These are phyloP conservation scores for Malus hybrid DNA, from an alignment of 331 rosid genomes.

Conservation along the genomic window DNA sequence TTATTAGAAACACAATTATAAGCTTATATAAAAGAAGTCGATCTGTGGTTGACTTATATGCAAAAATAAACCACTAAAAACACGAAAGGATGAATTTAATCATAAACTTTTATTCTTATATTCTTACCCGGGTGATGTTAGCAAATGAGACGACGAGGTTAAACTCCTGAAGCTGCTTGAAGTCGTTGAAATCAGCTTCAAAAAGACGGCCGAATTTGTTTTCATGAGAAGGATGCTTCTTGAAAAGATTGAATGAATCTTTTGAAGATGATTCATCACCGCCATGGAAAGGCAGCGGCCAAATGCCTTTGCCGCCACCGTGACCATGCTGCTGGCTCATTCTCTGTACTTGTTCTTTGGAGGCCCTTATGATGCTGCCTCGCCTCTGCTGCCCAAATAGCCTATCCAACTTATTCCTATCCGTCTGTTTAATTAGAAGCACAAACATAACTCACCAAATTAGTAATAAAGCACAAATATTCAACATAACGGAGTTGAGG, in stretches of 20 bases:
- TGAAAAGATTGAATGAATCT: constrained; percentile 41
- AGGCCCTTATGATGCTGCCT: constrained; percentile 44
- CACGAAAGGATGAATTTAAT: too few relatives aligned
- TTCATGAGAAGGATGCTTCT: constrained; percentile 22
- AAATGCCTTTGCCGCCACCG: constrained; percentile 13
- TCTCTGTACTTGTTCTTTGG: constrained; percentile 29
- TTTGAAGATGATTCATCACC: constrained; percentile 8
- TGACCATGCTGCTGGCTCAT: constrained; percentile 22
- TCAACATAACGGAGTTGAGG: too few relatives aligned
- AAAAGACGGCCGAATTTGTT: constrained; percentile 48
- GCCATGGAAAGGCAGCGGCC: constrained; percentile 28
- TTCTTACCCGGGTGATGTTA: constrained; percentile 28
- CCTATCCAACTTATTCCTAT: constrained; percentile 24
- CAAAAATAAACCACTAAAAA: too few relatives aligned
- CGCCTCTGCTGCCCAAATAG: constrained; percentile 31
- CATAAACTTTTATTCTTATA: too few relatives aligned
- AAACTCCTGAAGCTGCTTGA: constrained; percentile 24
- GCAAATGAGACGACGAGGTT: constrained; percentile 37
- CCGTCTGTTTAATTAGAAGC: constrained; percentile 17
- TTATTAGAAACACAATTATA: too few relatives aligned
- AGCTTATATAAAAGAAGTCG: too few relatives aligned
- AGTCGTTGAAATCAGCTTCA: constrained; percentile 22
- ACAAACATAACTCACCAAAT: neutral
- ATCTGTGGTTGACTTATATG: too few relatives aligned
- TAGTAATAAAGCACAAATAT: neutral